These are phyloP conservation scores for Fomitopsis serialis DNA, from an alignment of 768 basidiomycete species.

Conservation along the genomic window DNA sequence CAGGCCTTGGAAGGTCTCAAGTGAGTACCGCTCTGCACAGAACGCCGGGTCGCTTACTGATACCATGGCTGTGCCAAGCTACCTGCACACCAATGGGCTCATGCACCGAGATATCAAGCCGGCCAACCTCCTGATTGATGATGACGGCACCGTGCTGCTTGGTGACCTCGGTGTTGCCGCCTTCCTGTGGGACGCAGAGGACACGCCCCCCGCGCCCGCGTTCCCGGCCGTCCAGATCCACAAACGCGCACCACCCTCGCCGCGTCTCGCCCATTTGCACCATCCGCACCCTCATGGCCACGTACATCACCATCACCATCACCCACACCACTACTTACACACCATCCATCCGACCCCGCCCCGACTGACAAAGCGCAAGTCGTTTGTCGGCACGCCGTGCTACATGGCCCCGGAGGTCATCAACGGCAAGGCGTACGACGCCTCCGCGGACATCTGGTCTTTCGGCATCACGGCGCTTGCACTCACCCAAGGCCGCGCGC, in stretches of 20 bases:
- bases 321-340: conserved; percentile 13
- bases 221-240: background rate
- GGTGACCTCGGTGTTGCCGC: conserved; percentile 94
- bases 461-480: conserved; percentile 95
- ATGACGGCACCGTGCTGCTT: conserved; percentile 84
- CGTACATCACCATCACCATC: conserved; percentile 29
- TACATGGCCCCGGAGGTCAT: conserved; percentile 99
- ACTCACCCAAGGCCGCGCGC: conserved; percentile 81
- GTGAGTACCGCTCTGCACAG: conserved; percentile 38
- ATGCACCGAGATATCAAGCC: conserved; percentile 95
- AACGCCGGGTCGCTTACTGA: background rate
- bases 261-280: conserved; percentile 11
- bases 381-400: conserved; percentile 94
- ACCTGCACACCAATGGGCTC: conserved; percentile 84
- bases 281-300: conserved; percentile 14
- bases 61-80: conserved; percentile 36
- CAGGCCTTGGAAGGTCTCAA: conserved; percentile 88
- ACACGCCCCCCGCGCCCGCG: conserved; percentile 20
- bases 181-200: conserved; percentile 68
- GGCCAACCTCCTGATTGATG: conserved; percentile 88
- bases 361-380: conserved; percentile 72
- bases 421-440: conserved; percentile 77
- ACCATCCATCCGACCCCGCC: conserved; percentile 34
- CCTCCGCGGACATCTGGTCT: conserved; percentile 92
- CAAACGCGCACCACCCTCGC: conserved; percentile 9